phyloP scores from a whole-genome alignment of 805 yeast species.

The Ogataea nakhonphanomensis region DNA sequence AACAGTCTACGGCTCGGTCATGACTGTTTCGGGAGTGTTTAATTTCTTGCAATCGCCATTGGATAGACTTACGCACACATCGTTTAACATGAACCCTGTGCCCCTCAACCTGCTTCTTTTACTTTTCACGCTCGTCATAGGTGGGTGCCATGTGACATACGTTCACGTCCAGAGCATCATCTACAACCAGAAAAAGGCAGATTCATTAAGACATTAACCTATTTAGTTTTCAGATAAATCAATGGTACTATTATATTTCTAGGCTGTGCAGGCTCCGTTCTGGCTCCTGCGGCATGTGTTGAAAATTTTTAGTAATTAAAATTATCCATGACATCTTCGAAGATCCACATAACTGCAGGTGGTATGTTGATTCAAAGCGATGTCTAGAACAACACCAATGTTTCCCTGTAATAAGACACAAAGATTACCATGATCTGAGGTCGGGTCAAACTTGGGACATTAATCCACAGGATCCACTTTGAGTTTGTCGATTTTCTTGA shows the following conservation, averaged over 20 bases:
- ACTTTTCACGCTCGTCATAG: slow-evolving; percentile 39
- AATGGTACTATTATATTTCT: neutral
- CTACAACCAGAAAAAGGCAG: slow-evolving; percentile 19
- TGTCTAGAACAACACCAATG: slow-evolving; percentile 35
- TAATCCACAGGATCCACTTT: slow-evolving; percentile 22
- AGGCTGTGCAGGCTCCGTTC: slow-evolving; percentile 6
- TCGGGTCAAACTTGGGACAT: slow-evolving; percentile 16
- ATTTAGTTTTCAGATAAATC: neutral
- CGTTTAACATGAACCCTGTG: slow-evolving; percentile 51
- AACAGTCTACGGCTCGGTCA: slow-evolving; percentile 54
- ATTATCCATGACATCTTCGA: slow-evolving; percentile 41
- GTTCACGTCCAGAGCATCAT: slow-evolving; percentile 32
- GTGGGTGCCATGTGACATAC: slow-evolving; percentile 39
- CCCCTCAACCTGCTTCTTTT: slow-evolving; percentile 46
- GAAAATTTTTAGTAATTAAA: slow-evolving; percentile 3
- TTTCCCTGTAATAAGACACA: slow-evolving; percentile 7
- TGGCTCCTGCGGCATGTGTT: neutral
- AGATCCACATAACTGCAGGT: slow-evolving; percentile 41
- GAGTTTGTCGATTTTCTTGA: slow-evolving; percentile 20
- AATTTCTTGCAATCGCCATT: slow-evolving; percentile 46
- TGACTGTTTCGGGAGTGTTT: slow-evolving; percentile 49
- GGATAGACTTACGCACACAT: slow-evolving; percentile 48
- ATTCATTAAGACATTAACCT: slow-evolving; percentile 1
- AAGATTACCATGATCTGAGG: slow-evolving; percentile 3
- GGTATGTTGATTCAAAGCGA: slow-evolving; percentile 48